Percentiles rank a stretch among this genome's conserved stretches.
Conservation (phyloP, 2,329 filamentous ascomycete genomes). For the Xenoacremonium recifei region DNA sequence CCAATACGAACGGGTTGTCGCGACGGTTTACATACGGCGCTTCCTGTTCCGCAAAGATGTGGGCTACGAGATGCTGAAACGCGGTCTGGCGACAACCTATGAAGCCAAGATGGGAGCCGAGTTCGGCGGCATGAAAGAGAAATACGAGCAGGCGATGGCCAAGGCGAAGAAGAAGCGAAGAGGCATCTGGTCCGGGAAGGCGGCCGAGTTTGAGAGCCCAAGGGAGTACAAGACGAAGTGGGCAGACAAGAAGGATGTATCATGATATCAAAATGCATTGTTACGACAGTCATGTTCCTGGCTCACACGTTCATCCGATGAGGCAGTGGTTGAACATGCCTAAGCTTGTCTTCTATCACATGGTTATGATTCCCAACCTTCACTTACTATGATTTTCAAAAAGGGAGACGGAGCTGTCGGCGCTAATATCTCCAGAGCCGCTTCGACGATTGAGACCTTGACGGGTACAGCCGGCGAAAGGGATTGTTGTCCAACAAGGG, state of each 20-base stretch:
- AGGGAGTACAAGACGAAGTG: conserved; percentile 74
- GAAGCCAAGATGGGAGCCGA: conserved; percentile 89
- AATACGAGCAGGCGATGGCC: conserved; percentile 66
- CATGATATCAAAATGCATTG: background rate
- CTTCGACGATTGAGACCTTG: too few species aligned
- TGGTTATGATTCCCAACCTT: background rate
- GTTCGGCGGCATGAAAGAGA: conserved; percentile 69
- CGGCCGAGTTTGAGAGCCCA: conserved; percentile 72
- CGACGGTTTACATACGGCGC: conserved; percentile 73
- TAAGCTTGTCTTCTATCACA: background rate
- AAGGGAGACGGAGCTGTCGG: too few species aligned
- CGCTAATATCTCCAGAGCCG: too few species aligned
- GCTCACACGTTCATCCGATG: background rate
- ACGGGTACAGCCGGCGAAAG: too few species aligned
- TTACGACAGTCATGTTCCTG: too few species aligned
- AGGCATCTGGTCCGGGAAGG: conserved; percentile 74
- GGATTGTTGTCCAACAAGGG: too few species aligned
- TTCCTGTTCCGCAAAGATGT: conserved; percentile 74
- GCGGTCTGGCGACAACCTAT: conserved; percentile 85
- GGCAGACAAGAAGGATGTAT: conserved; percentile 18
- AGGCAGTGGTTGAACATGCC: background rate
- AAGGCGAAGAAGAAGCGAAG: conserved; percentile 62
- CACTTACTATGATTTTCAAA: too few species aligned
- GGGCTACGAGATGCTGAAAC: conserved; percentile 83
- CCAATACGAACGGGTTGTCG: conserved; percentile 90